Percentiles rank a stretch among this genome's conserved stretches.
These are phyloP conservation scores for Yamadazyma friedrichii DNA, from an alignment of 1,139 yeast genomes.

Conservation along the genomic window DNA sequence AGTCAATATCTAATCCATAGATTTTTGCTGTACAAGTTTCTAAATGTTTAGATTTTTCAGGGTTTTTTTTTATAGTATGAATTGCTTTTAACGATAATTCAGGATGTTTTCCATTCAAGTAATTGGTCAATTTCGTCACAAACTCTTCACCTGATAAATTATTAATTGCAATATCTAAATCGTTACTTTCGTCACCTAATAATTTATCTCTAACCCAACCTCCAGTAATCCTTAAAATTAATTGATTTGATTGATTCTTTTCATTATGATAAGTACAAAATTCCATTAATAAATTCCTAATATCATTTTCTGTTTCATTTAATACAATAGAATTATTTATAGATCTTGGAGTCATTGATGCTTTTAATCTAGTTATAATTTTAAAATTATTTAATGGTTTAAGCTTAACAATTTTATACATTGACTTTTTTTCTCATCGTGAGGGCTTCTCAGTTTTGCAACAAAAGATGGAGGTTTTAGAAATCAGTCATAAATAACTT, in stretches of 20 bases:
- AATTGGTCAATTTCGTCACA: constrained; percentile 64
- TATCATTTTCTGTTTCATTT: constrained; percentile 47
- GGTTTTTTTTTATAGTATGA: constrained; percentile 87
- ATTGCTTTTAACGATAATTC: constrained; percentile 48
- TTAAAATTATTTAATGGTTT: constrained; percentile 3
- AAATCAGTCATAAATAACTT: too few species aligned
- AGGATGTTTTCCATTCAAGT: constrained; percentile 44
- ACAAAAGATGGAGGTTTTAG: background rate
- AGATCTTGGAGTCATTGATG: constrained; percentile 21
- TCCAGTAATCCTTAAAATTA: constrained; percentile 82
- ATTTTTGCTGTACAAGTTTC: constrained; percentile 94
- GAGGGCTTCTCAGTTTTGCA: constrained; percentile 3
- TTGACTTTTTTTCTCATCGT: constrained; percentile 3
- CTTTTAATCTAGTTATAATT: constrained; percentile 1
- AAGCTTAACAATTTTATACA: constrained; percentile 4
- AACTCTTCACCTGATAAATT: constrained; percentile 81
- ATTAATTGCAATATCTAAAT: constrained; percentile 89
- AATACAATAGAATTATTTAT: constrained; percentile 27
- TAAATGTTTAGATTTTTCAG: constrained; percentile 91
- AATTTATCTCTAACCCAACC: constrained; percentile 99
- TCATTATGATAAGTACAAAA: constrained; percentile 38
- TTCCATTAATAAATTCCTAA: constrained; percentile 45
- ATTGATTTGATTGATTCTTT: constrained; percentile 12
- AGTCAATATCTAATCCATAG: constrained; percentile 80
- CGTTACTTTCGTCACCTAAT: constrained; percentile 76